Base-by-base conservation (phyloP, 148 eudicot species). In the Fagopyrum tataricum region DNA sequence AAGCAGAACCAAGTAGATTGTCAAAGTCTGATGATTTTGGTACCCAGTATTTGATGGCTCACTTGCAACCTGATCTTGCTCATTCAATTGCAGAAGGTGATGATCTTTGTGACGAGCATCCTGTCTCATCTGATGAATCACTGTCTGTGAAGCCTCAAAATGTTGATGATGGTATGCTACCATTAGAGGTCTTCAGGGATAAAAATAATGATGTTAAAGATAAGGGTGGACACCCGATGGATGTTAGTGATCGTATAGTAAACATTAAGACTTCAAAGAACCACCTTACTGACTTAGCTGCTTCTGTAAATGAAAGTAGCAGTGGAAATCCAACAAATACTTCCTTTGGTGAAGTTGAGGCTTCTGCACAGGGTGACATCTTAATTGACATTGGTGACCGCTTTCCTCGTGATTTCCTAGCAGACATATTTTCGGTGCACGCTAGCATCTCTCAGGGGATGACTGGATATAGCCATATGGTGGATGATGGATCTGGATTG, bases 341-440 rank as follows among this genome's bases (percentile, higher is more conserved):
- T 71, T 74, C 76, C 80, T 79, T 51, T 76, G 72, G 51, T 66
- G 72, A 55, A 72, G 78, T 75, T 67, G 66, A 62, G 58, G 82
- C 79, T 71, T 77, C 78, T 70, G 72, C 87, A 26, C 72, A 78
- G 70, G 77, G 85, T 44, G 98, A 92, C 75, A 95, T 96, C 73
- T 81, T 90, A 71, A 96, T 96, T 69, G 99, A 96, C 81, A 90
- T 96, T 58, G 90, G 86, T 79, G 99, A 96, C 74, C 86, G 99
- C 51, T 92, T 96, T 77, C 97, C 97, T 74, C 91, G 86, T 44
- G 99, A 92, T 81, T 82, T 96, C 74, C 14, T 70, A 51, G 72
- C 72, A 18, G 52, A 46, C 21, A 87, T 96, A 14, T 84, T 96
- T 47, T 76, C 85, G 61, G 76, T 85, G 37, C 37, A 31, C 37